A percentile compares a stretch with the other conserved stretches of the same genome.
phyloP scores from a whole-genome alignment of 768 basidiomycete genomes.

The Pisolithus albus region DNA sequence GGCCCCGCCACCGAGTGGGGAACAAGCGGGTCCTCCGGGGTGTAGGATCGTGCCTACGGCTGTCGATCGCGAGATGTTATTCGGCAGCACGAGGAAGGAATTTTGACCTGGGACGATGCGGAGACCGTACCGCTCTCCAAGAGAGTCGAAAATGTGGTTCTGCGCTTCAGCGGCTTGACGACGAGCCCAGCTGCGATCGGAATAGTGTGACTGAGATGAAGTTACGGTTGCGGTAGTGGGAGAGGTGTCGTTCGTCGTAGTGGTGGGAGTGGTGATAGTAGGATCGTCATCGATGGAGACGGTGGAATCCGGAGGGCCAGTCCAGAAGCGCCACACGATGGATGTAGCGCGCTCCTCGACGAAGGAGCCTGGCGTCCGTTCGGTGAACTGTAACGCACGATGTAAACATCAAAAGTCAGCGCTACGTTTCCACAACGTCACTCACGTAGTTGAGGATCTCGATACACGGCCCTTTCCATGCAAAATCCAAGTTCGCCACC shows the following conservation, averaged over 20 bases:
- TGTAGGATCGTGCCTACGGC: slow-evolving; percentile 76
- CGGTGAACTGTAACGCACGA: slow-evolving; percentile 57
- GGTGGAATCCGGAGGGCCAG: slow-evolving; percentile 30
- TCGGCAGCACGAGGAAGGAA: slow-evolving; percentile 76
- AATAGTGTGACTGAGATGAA: slow-evolving; percentile 24
- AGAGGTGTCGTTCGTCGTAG: slow-evolving; percentile 3
- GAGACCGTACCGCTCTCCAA: slow-evolving; percentile 76
- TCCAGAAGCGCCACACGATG: slow-evolving; percentile 83
- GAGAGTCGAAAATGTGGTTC: slow-evolving; percentile 86
- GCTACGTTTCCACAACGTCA: slow-evolving; percentile 6
- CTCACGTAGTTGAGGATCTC: slow-evolving; percentile 82
- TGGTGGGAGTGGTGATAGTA: slow-evolving; percentile 12
- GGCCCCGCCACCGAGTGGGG: slow-evolving; percentile 17
- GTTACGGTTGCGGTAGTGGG: neutral
- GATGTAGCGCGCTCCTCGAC: slow-evolving; percentile 80
- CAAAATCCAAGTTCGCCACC: slow-evolving; percentile 70
- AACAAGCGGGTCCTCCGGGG: slow-evolving; percentile 46
- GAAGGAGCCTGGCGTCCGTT: slow-evolving; percentile 81
- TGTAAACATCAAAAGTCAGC: neutral
- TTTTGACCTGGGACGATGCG: slow-evolving; percentile 78
- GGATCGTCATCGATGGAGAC: neutral
- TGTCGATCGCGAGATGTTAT: slow-evolving; percentile 74
- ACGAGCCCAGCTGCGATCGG: slow-evolving; percentile 74
- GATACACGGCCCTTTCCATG: slow-evolving; percentile 74
- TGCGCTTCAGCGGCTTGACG: slow-evolving; percentile 87